Conservation (phyloP, 345 rosid species). For the Cardiospermum halicacabum region DNA sequence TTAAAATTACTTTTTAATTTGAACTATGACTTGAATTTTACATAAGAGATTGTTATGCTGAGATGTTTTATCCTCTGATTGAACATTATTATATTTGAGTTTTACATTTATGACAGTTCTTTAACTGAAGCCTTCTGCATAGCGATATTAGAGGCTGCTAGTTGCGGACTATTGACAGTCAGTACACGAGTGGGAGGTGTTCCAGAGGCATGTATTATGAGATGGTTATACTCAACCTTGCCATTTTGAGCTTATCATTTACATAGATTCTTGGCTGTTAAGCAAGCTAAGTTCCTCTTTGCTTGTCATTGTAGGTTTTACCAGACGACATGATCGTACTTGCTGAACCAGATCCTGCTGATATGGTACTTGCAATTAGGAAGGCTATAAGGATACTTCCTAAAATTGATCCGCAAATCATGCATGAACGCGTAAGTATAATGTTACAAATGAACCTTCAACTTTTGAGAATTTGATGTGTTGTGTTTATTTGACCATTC, state of each 20-base stretch:
- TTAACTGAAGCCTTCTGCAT: constrained; percentile 99
- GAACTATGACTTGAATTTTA: too few relatives aligned
- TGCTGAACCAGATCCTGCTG: constrained; percentile 90
- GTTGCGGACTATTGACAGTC: constrained; percentile 91
- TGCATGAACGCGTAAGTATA: constrained; percentile 75
- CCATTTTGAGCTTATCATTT: not conserved
- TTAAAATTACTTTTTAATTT: too few relatives aligned
- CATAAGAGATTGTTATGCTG: too few relatives aligned
- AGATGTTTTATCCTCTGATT: not conserved
- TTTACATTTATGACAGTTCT: constrained; percentile 54
- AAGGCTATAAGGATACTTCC: constrained; percentile 86
- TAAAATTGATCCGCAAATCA: constrained; percentile 66
- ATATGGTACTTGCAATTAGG: constrained; percentile 75
- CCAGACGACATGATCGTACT: constrained; percentile 98
- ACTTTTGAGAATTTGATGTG: not conserved
- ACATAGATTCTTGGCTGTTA: constrained; percentile 3
- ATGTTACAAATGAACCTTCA: not conserved
- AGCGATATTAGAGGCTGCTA: constrained; percentile 96
- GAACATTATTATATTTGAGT: not conserved
- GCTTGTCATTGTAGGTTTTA: constrained; percentile 47
- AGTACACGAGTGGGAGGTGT: constrained; percentile 98
- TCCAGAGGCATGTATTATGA: constrained; percentile 64
- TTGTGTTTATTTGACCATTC: not conserved
- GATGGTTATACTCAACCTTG: not conserved
- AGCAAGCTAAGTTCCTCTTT: not conserved